Percentiles rank a stretch among this genome's conserved stretches.
phyloP scores from a whole-genome alignment of 495 filamentous ascomycete genomes.

The Aspergillus coremiiformis region DNA sequence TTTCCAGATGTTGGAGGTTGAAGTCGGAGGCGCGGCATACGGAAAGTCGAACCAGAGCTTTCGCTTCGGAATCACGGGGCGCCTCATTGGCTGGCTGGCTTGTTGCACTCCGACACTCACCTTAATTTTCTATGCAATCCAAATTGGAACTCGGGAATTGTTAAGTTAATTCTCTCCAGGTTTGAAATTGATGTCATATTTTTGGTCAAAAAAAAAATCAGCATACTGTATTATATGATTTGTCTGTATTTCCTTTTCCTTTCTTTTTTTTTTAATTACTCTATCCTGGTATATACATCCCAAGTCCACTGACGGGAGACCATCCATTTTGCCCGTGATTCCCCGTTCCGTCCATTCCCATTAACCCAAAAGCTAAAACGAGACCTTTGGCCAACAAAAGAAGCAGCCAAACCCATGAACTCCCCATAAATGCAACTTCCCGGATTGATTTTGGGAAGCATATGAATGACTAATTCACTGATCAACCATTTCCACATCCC shows the following conservation, averaged over 20 bases:
- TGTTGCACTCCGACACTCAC: conserved; percentile 12
- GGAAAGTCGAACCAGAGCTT: conserved; percentile 39
- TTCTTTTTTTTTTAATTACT: not conserved
- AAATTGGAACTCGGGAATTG: not conserved
- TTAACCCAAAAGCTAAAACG: conserved; percentile 1
- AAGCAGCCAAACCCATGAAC: conserved; percentile 15
- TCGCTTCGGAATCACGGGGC: conserved; percentile 42
- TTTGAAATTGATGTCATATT: not conserved
- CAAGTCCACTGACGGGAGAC: not conserved
- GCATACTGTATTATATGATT: not conserved
- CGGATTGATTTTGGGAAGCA: conserved; percentile 6
- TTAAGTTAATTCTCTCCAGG: not conserved
- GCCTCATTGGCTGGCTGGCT: conserved; percentile 37
- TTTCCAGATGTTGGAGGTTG: conserved; percentile 23
- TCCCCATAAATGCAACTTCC: conserved; percentile 17
- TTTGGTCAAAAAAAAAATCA: too few species aligned
- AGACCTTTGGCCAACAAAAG: conserved; percentile 9
- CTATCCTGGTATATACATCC: not conserved
- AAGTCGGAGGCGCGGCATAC: conserved; percentile 33
- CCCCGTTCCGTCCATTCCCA: conserved; percentile 7
- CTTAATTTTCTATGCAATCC: not conserved
- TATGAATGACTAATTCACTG: conserved; percentile 8
- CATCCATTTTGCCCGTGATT: conserved; percentile 2
- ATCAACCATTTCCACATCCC: conserved; percentile 43
- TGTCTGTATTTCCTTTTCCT: not conserved